phyloP scores from a whole-genome alignment of 257 asterid species.

The Solanum dulcamara region DNA sequence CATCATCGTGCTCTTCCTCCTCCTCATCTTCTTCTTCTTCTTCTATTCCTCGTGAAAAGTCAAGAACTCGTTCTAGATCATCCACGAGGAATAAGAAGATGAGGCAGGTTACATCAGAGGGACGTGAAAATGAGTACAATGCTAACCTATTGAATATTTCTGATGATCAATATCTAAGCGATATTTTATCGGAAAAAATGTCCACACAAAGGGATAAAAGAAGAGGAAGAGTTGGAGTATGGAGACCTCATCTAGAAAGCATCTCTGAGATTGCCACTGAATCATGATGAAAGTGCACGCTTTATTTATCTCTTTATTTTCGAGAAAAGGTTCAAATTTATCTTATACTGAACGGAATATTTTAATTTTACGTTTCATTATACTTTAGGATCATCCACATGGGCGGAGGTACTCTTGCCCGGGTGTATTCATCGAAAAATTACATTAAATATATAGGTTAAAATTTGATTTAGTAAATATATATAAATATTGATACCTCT shows the following conservation, averaged over 20 bases:
- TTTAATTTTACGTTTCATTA: not conserved
- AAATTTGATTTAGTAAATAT: no score
- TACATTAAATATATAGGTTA: no score
- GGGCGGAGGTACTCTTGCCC: no score
- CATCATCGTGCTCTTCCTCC: constrained; percentile 8
- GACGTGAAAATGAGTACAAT: not conserved
- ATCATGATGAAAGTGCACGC: not conserved
- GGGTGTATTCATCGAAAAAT: no score
- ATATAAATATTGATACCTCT: no score
- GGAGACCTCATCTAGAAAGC: constrained; percentile 89
- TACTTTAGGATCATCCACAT: not conserved
- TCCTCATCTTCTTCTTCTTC: constrained; percentile 13
- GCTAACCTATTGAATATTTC: constrained; percentile 22
- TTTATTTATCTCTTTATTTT: no score
- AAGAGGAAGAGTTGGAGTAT: constrained; percentile 66
- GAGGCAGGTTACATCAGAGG: not conserved
- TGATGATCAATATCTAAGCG: constrained; percentile 61
- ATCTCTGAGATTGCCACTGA: constrained; percentile 60
- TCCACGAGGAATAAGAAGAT: constrained; percentile 22
- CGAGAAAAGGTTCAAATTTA: not conserved
- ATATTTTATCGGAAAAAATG: constrained; percentile 52
- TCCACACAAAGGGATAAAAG: constrained; percentile 63
- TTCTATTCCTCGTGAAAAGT: constrained; percentile 6
- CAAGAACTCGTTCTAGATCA: not conserved
- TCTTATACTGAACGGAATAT: not conserved